Base-by-base conservation (phyloP, 2,329 filamentous ascomycete genomes). In the Cladophialophora carrionii region DNA sequence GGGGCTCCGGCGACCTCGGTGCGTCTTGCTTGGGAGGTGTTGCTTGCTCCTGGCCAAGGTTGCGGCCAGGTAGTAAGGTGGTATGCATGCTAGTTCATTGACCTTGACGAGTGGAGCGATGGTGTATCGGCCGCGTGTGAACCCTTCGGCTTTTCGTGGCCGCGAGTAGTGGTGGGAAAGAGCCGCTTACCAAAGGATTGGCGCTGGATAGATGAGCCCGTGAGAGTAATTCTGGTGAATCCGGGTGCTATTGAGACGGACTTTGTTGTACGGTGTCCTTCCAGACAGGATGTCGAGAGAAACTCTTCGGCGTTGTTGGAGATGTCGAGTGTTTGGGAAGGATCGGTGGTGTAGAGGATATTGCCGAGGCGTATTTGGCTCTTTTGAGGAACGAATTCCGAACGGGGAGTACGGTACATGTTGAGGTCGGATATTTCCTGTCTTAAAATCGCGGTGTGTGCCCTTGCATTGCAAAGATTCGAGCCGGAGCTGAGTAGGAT, bases 341-440 rank as follows among this genome's bases (percentile, higher is more conserved):
- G 59, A 53, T 76, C 24, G 76, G 73, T 1, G 65, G 26, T 26
- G 71, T 74, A 2, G 73, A 74, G 55, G 79, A 82, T 70, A 70
- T 77, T 57, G 79, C 78, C 2, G 79, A 82, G 73, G 74, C 76
- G 26, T 81, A 81, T 75, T 70, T 77, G 5, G 80, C 77, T 70
- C 48, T 77, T 9, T 81, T 82, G 79, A 77, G 75, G 67, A 78
- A 81, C 72, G 60, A 69, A 31, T 79, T 76, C 70, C 73, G 74
- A 6, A 79, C 75, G 1, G 80, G 79, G 0, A 71, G 64, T 9
- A 62, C 73, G 24, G 67, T 78, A 9, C 70, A 71, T 10, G 72
- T 72, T 26, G 75, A 79, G 68, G 79, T 78, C n/a, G 79, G 79
- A 6, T 73, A 71, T 43, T 58, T 78, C 59, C 66, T 77, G 46